These are phyloP conservation scores for Kazachstania psychrophila DNA, from an alignment of 805 yeast species.

Conservation along the genomic window DNA sequence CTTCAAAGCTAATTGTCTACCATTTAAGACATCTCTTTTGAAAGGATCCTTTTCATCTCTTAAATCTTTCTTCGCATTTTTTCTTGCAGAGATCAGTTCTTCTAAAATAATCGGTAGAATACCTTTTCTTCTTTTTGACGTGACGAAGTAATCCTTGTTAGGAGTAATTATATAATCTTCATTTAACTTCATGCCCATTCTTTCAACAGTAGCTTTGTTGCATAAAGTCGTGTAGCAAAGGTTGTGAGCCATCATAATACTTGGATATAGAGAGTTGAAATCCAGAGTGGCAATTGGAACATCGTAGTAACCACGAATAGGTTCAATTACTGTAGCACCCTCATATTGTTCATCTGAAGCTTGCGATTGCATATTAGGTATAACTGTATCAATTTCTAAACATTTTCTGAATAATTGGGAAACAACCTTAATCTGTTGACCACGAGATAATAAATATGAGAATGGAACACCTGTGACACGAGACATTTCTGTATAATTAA, in stretches of 20 bases:
- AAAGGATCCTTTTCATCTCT: conserved; percentile 93
- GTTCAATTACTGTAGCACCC: conserved; percentile 99
- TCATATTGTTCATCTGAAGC: conserved; percentile 91
- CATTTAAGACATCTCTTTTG: conserved; percentile 85
- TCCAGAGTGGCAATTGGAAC: conserved; percentile 96
- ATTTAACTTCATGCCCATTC: conserved; percentile 52
- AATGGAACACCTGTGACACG: conserved; percentile 99
- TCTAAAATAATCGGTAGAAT: conserved; percentile 84
- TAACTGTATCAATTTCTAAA: conserved; percentile 70
- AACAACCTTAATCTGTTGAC: conserved; percentile 95
- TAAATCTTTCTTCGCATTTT: conserved; percentile 81
- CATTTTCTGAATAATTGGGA: conserved; percentile 94
- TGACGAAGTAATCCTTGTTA: conserved; percentile 85
- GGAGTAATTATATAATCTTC: conserved; percentile 84
- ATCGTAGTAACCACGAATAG: conserved; percentile 88
- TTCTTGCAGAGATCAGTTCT: conserved; percentile 85
- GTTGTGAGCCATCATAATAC: conserved; percentile 98
- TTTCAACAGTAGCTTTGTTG: conserved; percentile 56
- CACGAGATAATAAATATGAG: conserved; percentile 77
- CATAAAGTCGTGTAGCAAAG: conserved; percentile 88
- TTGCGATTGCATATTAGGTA: conserved; percentile 75
- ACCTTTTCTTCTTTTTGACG: conserved; percentile 60
- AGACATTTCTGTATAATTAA: conserved; percentile 98
- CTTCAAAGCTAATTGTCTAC: conserved; percentile 92
- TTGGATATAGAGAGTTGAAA: conserved; percentile 94